Evolutionary conservation across 495 filamentous ascomycete species (phyloP), one percentile per base, ranked within the genome.

Genomic region (Parathielavia appendiculata): DNA sequence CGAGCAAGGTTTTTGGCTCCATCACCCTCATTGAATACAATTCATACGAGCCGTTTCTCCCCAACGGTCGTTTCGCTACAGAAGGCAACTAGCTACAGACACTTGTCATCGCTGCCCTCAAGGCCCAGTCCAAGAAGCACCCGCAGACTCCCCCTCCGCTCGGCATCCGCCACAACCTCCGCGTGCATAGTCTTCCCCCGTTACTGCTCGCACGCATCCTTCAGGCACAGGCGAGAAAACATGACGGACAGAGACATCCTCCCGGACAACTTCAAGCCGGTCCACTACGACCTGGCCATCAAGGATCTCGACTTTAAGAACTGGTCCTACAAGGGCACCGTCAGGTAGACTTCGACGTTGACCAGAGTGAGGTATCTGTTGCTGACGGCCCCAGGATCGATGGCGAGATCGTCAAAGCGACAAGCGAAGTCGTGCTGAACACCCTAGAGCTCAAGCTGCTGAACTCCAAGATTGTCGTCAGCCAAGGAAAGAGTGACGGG

Each of bases 301-400:
- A 85, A 78, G 68, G 86, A 92, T 60, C 69, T 98, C 56, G 85
- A 96, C 73, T 89, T 69, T 78, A 76, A 66, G 76, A 82, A 59
- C 20, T 98, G 90, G 80, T 84, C 77, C 54, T 98, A 92, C 72
- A 83, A 91, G 73, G 93, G 93, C 61, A 82, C 77, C 7, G 86
- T 96, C 54, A 81, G 78, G 66, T 76, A 82, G 85, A 63, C 50
- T 13, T 45, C 17, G 14, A 1, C 20, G 59, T 19, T 53, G 38
- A n/a, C 43, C 5, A 0, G 6, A 38, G 2, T 11, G 13, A 22
- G 8, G 20, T 2, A 19, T 1, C 6, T 0, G 0, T 17, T 39
- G 40, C 51, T 65, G 40, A 70, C 50, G 1, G 12, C 30, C 19
- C 13, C 63, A 75, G 67, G 44, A 81, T 83, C 62, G 65, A 75